Percentiles rank a stretch among this genome's conserved stretches.
phyloP scores from a whole-genome alignment of 2,329 filamentous ascomycete species.

The Pseudocercospora cruenta region DNA sequence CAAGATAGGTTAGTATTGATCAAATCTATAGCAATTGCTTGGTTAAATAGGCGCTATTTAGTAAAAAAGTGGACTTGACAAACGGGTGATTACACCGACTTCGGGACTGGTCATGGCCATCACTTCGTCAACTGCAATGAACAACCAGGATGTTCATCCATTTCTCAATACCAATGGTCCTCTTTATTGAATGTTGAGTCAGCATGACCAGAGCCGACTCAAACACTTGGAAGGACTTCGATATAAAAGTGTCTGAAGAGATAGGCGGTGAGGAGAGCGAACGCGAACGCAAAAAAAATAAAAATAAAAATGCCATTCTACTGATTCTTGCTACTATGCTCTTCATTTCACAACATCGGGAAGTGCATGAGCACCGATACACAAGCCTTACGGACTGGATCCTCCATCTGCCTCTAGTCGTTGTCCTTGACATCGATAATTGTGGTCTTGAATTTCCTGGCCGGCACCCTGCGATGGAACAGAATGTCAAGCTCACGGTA shows the following conservation, averaged over 20 bases:
- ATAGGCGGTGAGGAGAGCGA: not conserved
- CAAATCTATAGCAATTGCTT: no score
- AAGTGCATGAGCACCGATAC: not conserved
- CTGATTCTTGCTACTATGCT: not conserved
- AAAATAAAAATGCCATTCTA: not conserved
- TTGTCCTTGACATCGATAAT: constrained; percentile 41
- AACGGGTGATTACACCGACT: not conserved
- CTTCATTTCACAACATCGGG: not conserved
- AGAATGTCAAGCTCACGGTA: constrained; percentile 53
- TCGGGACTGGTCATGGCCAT: not conserved
- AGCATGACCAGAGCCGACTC: not conserved
- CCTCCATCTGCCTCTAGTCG: constrained; percentile 6
- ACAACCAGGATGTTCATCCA: no score
- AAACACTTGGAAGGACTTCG: not conserved
- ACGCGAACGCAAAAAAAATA: not conserved
- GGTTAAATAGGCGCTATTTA: no score
- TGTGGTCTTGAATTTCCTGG: constrained; percentile 51
- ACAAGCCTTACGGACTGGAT: not conserved
- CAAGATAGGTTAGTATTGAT: no score
- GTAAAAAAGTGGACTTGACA: no score
- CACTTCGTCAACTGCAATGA: no score
- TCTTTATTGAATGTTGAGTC: not conserved
- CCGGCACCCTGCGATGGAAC: constrained; percentile 48
- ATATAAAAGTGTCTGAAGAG: not conserved
- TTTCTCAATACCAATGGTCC: not conserved